phyloP scores from a whole-genome alignment of 805 yeast species.

The Yarrowia sp. region DNA sequence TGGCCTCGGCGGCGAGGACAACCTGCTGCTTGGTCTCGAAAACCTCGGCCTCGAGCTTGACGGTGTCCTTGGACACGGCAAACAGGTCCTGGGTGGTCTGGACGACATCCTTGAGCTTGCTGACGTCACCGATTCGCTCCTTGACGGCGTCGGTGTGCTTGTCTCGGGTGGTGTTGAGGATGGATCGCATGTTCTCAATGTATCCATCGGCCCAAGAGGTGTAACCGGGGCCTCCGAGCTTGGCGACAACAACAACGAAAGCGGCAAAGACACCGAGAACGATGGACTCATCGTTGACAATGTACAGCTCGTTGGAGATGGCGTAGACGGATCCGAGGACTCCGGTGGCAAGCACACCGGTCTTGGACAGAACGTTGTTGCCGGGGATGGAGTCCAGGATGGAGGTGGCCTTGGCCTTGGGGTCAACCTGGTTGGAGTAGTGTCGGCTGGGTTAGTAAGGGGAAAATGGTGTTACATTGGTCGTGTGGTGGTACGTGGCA shows the following conservation, averaged over 20 bases:
- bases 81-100: slow-evolving; percentile 87
- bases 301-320: slow-evolving; percentile 87
- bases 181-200: slow-evolving; percentile 72
- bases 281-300: slow-evolving; percentile 91
- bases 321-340: slow-evolving; percentile 94
- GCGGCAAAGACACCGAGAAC: slow-evolving; percentile 77
- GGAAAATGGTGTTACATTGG: background rate
- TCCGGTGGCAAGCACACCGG: slow-evolving; percentile 91
- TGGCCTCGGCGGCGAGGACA: slow-evolving; percentile 85
- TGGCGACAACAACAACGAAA: slow-evolving; percentile 71
- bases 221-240: slow-evolving; percentile 90
- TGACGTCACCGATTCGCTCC: slow-evolving; percentile 83
- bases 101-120: slow-evolving; percentile 88
- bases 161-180: slow-evolving; percentile 82
- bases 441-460: slow-evolving; percentile 29
- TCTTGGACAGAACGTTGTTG: slow-evolving; percentile 79
- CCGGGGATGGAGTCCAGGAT: slow-evolving; percentile 94
- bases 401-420: slow-evolving; percentile 86
- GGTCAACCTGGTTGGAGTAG: slow-evolving; percentile 52
- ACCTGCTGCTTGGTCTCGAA: slow-evolving; percentile 91
- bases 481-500: background rate
- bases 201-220: slow-evolving; percentile 90
- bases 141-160: slow-evolving; percentile 92
- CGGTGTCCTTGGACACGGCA: slow-evolving; percentile 94
- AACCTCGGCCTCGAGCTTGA: slow-evolving; percentile 88